Evolutionary conservation across 495 filamentous ascomycete species (phyloP).

Genomic region (Durotheca rogersii): DNA sequence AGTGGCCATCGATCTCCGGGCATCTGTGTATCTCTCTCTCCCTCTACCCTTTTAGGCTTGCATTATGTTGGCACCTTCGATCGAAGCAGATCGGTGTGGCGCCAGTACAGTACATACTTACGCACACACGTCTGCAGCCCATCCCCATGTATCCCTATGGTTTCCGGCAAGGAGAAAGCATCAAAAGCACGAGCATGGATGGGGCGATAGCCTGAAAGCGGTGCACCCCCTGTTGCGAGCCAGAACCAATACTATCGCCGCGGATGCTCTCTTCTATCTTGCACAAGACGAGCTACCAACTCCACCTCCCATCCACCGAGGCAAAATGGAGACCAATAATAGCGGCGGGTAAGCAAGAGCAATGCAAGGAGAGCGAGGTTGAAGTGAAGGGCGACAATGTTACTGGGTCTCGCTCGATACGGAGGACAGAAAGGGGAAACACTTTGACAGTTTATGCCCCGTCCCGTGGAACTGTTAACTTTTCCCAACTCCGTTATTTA

Average conservation of each 20-base stretch:
- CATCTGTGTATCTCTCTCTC: background rate
- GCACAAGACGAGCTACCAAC: conserved; percentile 5
- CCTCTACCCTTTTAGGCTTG: background rate
- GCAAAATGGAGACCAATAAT: conserved; percentile 8
- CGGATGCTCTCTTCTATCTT: background rate
- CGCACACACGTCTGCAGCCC: conserved; percentile 24
- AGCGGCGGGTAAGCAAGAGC: background rate
- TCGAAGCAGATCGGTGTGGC: conserved; percentile 22
- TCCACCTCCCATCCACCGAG: conserved; percentile 9
- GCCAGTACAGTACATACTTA: no score
- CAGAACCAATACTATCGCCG: conserved; percentile 21
- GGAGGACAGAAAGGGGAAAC: conserved; percentile 2
- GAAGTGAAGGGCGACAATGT: conserved; percentile 3
- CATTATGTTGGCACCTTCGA: background rate
- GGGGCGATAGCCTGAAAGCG: conserved; percentile 27
- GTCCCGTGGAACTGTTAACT: no score
- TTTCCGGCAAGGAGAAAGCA: conserved; percentile 31
- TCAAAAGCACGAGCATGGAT: conserved; percentile 29
- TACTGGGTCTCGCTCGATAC: conserved; percentile 15
- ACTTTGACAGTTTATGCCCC: conserved; percentile 16
- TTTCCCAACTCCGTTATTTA: no score
- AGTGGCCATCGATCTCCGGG: conserved; percentile 20
- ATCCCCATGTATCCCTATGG: conserved; percentile 30
- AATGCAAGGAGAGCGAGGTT: conserved; percentile 7
- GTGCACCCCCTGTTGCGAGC: conserved; percentile 19